Base-by-base conservation (phyloP, 768 basidiomycete species). In the Sarcodon aspratus region DNA sequence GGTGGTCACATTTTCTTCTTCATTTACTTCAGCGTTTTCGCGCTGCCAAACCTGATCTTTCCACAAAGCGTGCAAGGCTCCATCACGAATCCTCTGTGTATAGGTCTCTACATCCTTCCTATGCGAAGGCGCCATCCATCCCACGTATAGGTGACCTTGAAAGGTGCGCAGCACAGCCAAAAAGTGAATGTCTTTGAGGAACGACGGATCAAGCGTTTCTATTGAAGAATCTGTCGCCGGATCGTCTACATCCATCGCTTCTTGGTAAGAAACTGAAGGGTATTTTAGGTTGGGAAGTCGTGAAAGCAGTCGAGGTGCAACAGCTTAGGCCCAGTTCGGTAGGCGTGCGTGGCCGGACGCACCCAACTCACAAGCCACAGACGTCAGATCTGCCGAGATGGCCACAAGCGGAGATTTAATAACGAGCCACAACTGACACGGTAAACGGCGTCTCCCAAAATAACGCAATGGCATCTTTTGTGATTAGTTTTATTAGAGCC, bases 31-130 rank as follows among this genome's bases (percentile, higher is more conserved):
- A 36, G 48, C 40, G 48, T 78, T 71, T 6, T 73, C 70, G 36
- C 59, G 61, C 44, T 70, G 69, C 80, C 80, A 82, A 33, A 66
- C 69, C 33, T 80, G 75, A 55, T 82, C 80, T 56, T 82, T 82
- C 78, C 78, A 80, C 36, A 75, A 69, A 10, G 72, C 78, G 33
- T 76, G 70, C 34, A 78, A 48, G 7, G 63, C 69, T 1, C 78
- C 79, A 11, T 65, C 57, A 3, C 54, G 52, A 17, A 79, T 65
- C 13, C 73, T 75, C 12, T 64, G 61, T 40, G 67, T 50, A 57
- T 72, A 80, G 51, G 67, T 60, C 21, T 57, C 52, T 9, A 78
- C 65, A 48, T 70, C 69, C 33, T 65, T 66, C 10, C 48, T 47
- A 47, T 78, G 74, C 1, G 67, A 55, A 33, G 69, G 64, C 1